Conservation (phyloP, 78 protist species). For the Monocercomonoides exilis region DNA sequence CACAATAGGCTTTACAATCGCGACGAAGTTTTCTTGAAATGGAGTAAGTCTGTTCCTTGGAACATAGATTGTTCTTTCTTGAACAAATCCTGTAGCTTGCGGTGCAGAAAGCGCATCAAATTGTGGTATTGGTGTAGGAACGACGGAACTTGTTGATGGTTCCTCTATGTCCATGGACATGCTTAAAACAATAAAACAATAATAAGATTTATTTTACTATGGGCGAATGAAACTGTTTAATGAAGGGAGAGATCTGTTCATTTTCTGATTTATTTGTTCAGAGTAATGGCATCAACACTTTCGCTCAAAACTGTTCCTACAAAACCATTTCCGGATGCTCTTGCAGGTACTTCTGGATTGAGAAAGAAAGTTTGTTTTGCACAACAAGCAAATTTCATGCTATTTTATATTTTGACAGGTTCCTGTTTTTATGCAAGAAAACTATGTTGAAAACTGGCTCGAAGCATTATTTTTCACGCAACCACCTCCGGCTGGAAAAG, state of each 20-base stretch:
- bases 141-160: no score
- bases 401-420: background rate
- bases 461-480: constrained; percentile 54
- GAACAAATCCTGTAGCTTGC: background rate
- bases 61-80: constrained; percentile 46
- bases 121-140: background rate
- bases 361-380: constrained; percentile 56
- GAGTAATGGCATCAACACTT: no score
- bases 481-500: background rate
- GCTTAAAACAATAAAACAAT: no score
- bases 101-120: constrained; percentile 15
- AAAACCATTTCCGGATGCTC: background rate
- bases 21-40: constrained; percentile 70
- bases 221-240: no score
- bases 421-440: constrained; percentile 29
- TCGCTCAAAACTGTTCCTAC: no score
- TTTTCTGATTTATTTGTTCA: no score
- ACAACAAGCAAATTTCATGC: no score
- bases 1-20: constrained; percentile 86
- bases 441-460: constrained; percentile 80
- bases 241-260: no score
- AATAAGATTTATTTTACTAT: no score
- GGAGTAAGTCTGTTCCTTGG: constrained; percentile 81
- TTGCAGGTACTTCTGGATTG: constrained; percentile 72
- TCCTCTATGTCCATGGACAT: no score